A percentile compares a stretch with the other conserved stretches of the same genome.
phyloP scores from a whole-genome alignment of 139 green algal genomes.

The Mesostigma viride region DNA sequence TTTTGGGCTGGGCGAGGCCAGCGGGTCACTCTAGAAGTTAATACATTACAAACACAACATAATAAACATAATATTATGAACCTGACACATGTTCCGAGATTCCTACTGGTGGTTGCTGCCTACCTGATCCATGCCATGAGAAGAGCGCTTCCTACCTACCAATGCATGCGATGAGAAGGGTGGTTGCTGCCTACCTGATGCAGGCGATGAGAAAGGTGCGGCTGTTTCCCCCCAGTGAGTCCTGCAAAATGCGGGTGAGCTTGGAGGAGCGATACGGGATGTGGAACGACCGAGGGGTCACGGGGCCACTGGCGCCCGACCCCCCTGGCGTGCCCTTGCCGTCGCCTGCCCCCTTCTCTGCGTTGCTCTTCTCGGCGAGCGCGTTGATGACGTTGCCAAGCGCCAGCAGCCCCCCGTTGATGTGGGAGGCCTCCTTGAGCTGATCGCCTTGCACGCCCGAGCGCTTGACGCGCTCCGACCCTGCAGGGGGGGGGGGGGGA shows the following conservation, averaged over 20 bases:
- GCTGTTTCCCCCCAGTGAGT: constrained; percentile 30
- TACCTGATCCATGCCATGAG: no score
- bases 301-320: no score
- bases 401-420: constrained; percentile 81
- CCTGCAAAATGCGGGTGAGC: constrained; percentile 76
- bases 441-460: constrained; percentile 63
- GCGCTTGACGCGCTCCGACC: constrained; percentile 79
- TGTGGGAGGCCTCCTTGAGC: constrained; percentile 61
- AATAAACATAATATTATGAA: no score
- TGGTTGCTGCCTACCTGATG: constrained; percentile 14
- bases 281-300: constrained; percentile 31
- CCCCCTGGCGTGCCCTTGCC: constrained; percentile 37
- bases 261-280: constrained; percentile 82
- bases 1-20: no score
- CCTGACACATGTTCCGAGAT: no score
- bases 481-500: no score
- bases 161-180: no score
- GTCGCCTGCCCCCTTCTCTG: constrained; percentile 30
- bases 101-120: no score
- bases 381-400: constrained; percentile 91
- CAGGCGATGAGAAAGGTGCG: constrained; percentile 37
- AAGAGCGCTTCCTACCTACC: no score
- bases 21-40: no score
- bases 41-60: no score
- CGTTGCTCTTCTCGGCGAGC: constrained; percentile 75